Conservation (phyloP, 257 asterid genomes). For the Solanum sejunctum region DNA sequence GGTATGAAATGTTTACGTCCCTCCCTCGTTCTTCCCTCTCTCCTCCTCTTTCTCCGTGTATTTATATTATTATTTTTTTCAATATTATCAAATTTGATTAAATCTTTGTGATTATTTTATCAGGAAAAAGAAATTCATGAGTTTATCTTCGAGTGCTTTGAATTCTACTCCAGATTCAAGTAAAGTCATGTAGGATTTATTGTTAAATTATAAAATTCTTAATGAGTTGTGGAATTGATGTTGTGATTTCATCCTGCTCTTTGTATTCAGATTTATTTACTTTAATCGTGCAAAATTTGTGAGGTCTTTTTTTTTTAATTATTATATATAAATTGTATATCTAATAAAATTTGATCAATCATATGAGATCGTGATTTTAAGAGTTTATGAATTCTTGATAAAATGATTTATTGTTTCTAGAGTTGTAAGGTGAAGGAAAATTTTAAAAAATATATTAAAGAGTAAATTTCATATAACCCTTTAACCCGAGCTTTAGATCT, state of each 20-base stretch:
- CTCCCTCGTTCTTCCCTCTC: background rate
- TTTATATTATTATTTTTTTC: background rate
- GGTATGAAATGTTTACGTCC: background rate
- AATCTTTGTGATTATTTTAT: background rate
- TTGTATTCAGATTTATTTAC: background rate
- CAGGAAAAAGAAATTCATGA: background rate
- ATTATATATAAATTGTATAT: background rate
- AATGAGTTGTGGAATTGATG: background rate
- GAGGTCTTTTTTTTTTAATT: background rate
- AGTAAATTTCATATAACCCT: background rate
- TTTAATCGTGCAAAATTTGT: background rate
- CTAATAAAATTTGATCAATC: background rate
- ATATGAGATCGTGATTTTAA: background rate
- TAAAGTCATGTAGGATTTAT: background rate
- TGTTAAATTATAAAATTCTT: background rate
- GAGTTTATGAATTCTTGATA: background rate
- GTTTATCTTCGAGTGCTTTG: background rate
- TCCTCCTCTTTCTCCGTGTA: background rate
- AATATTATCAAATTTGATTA: background rate
- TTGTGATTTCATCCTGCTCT: background rate
- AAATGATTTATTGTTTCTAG: background rate
- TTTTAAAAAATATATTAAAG: background rate
- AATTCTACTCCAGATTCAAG: background rate
- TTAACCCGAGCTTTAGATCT: background rate
- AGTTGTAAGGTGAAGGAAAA: background rate